Base-by-base conservation (phyloP, 345 rosid genomes). In the Melastoma malabathricum region DNA sequence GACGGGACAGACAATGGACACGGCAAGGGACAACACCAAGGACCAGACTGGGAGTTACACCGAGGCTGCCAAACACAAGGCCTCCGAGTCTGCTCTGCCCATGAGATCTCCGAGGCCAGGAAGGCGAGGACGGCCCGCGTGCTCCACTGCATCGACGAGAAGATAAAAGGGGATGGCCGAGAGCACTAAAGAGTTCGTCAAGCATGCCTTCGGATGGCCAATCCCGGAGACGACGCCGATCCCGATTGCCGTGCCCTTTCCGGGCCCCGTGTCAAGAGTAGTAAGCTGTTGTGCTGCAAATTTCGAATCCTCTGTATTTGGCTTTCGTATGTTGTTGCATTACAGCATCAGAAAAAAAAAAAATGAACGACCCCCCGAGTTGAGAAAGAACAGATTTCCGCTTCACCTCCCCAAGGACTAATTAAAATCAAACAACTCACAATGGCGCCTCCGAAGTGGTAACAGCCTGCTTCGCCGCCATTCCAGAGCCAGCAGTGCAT, bases 401-500 rank as follows among this genome's bases (percentile, higher is more conserved):
- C 25, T 22, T 22, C 25, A 22, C 25, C 25, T 22, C 25, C 25
- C 2, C 25, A 22, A 22, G 25, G 25, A 22, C 2, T n/a, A n/a
- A n/a, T n/a, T 4, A 22, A 4, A 22, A 22, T 22, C 25, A 22
- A 2, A 22, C 4, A 22, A 22, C 25, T 22, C 25, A 22, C 25
- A 22, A 22, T 22, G 25, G 25, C 2, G 25, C 25, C 4, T 2
- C 25, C 2, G 25, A 22, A 22, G 25, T 22, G 25, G 4, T 4
- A 22, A 22, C 25, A n/a, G n/a, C n/a, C n/a, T n/a, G n/a, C n/a
- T n/a, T n/a, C n/a, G n/a, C n/a, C n/a, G n/a, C n/a, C n/a, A n/a
- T n/a, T 41, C 39, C 67, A 65, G 60, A 45, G 43, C 74, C 50
- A 2, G 77, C 57, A 22, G 88, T 79, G 64, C 95, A 87, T 58